Conservation (phyloP, 2,329 filamentous ascomycete genomes). For the Pestalotiopsis sp. region DNA sequence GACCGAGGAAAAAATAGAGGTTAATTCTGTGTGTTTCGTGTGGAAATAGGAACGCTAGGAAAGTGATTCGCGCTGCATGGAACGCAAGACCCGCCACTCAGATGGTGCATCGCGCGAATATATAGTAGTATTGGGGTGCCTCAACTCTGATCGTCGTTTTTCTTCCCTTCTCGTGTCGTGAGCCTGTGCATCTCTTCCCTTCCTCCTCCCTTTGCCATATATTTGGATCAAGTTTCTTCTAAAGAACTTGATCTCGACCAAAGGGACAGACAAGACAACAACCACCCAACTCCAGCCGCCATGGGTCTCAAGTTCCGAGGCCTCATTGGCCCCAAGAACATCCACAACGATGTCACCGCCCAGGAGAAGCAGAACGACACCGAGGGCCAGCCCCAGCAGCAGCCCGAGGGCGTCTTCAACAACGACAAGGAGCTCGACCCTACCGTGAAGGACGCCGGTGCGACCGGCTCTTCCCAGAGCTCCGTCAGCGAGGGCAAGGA, state of each 20-base stretch:
- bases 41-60: background rate
- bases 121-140: background rate
- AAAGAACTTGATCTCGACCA: background rate
- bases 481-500: constrained; percentile 14
- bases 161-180: constrained; percentile 1
- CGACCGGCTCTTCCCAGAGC: background rate
- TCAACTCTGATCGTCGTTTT: background rate
- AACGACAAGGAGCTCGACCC: constrained; percentile 12
- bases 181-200: background rate
- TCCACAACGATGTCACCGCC: background rate
- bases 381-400: constrained; percentile 9
- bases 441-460: background rate
- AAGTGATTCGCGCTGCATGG: background rate
- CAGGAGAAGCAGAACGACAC: constrained; percentile 13
- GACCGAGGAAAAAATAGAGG: background rate
- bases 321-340: constrained; percentile 15
- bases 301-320: constrained; percentile 16
- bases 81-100: background rate
- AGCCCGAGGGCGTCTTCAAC: background rate
- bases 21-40: background rate
- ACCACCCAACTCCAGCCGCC: background rate
- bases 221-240: background rate
- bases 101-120: background rate
- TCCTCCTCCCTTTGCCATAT: background rate
- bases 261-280: background rate